Evolutionary conservation across 768 basidiomycete species (phyloP).

Genomic region (Tulasnella sp.): DNA sequence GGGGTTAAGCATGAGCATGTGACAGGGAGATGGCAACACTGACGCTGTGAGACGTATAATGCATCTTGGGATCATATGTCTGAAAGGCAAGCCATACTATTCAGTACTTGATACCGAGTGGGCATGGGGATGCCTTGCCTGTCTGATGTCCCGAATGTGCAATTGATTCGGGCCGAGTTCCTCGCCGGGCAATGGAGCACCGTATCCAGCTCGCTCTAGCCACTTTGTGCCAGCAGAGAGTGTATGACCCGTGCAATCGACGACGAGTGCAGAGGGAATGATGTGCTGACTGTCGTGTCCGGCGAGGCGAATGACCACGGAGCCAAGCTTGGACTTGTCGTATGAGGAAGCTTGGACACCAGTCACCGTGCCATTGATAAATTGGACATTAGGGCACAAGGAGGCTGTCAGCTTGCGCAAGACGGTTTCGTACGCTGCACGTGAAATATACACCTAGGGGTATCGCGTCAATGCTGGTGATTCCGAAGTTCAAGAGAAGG

Average conservation of each 20-base stretch:
- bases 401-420: conserved; percentile 20
- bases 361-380: conserved; percentile 21
- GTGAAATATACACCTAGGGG: conserved; percentile 9
- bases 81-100: conserved; percentile 13
- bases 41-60: conserved; percentile 17
- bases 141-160: conserved; percentile 15
- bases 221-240: neutral
- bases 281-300: neutral
- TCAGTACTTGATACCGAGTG: neutral
- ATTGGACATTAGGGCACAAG: conserved; percentile 20
- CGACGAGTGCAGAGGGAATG: conserved; percentile 19
- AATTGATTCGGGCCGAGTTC: conserved; percentile 20
- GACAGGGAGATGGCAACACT: neutral
- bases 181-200: conserved; percentile 22
- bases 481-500: neutral
- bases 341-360: conserved; percentile 3
- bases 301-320: conserved; percentile 17
- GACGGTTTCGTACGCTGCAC: conserved; percentile 20
- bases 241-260: conserved; percentile 9
- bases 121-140: neutral
- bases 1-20: neutral
- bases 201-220: neutral
- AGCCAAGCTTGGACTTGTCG: neutral
- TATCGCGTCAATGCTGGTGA: neutral
- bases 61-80: conserved; percentile 20